Evolutionary conservation across 352 stramenopile species (phyloP), one percentile per base, ranked within the genome.

Genomic region (Hyphochytrium catenoides): DNA sequence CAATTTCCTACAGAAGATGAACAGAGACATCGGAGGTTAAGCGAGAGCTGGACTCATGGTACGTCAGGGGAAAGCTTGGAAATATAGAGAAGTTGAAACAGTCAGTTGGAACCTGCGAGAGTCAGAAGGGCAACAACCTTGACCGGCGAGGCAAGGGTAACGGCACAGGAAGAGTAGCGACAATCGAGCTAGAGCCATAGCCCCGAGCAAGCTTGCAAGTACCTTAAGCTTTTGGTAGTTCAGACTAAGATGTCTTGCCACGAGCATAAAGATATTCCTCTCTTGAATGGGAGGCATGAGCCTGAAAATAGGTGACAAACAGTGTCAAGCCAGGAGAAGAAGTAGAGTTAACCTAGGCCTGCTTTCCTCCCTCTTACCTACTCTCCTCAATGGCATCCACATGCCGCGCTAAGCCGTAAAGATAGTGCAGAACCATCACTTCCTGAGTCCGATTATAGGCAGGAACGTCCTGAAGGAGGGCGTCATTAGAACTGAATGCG

Each of bases 381-480:
- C 62, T 73, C 50, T 88, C 71, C 43, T 74, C 59, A 31, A 85
- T 81, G 8, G 55, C 57, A 16, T 85, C 73, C 25, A 86, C 43
- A 31, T 79, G 68, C 33, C 71, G 77, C 46, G 71, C 66, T 12
- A 88, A 38, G 6, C 70, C 66, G 16, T 66, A 42, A 12, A 90
- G 57, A 38, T 86, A 88, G 47, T 86, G 56, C 26, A 90, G 67
- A 18, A 81, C 70, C 8, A 74, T 70, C 31, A 84, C 50, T 55
- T 90, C 70, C 36, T 86, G 72, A 32, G 61, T 62, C 40, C 75
- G 64, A 35, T 65, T 51, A n/a, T n/a, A n/a, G n/a, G n/a, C n/a
- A n/a, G n/a, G n/a, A n/a, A n/a, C n/a, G n/a, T n/a, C n/a, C n/a
- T n/a, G n/a, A n/a, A n/a, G n/a, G n/a, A n/a, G n/a, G n/a, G n/a